Evolutionary conservation across 1,284 basidiomycete species (phyloP).

Genomic region (Sporisorium scitamineum): DNA sequence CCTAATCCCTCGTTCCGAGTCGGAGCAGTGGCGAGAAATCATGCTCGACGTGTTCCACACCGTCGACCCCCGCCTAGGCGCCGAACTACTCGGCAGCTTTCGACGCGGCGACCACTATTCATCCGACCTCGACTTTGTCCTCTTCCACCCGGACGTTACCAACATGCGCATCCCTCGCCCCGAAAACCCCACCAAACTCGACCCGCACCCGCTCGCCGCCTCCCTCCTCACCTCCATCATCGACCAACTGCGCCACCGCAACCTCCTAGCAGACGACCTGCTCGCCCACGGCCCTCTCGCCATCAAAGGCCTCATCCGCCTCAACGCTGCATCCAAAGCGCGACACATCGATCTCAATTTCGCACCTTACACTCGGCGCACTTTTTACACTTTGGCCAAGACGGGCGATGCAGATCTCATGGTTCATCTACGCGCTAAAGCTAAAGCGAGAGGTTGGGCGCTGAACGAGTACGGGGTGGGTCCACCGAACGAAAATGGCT

Average conservation of each 20-base stretch:
- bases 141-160: slow-evolving; percentile 27
- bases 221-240: slow-evolving; percentile 16
- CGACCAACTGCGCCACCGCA: slow-evolving; percentile 8
- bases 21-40: slow-evolving; percentile 20
- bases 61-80: slow-evolving; percentile 24
- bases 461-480: slow-evolving; percentile 43
- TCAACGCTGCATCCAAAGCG: slow-evolving; percentile 14
- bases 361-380: slow-evolving; percentile 30
- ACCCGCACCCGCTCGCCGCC: slow-evolving; percentile 17
- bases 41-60: slow-evolving; percentile 21
- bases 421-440: slow-evolving; percentile 31
- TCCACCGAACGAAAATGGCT: slow-evolving; percentile 35
- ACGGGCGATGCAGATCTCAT: slow-evolving; percentile 41
- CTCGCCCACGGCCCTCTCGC: slow-evolving; percentile 33
- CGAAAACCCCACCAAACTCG: slow-evolving; percentile 2
- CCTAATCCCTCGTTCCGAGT: slow-evolving; percentile 34
- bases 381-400: slow-evolving; percentile 43
- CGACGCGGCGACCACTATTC: slow-evolving; percentile 41
- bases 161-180: slow-evolving; percentile 19
- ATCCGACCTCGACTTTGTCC: slow-evolving; percentile 44
- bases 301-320: slow-evolving; percentile 30
- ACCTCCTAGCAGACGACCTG: slow-evolving; percentile 23
- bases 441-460: slow-evolving; percentile 27
- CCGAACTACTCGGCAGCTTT: slow-evolving; percentile 36
- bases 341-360: slow-evolving; percentile 44